Percentiles rank a stretch among this genome's conserved stretches.
Evolutionary conservation across 2,329 filamentous ascomycete genomes (phyloP).

Genomic region (Lojkania enalia): DNA sequence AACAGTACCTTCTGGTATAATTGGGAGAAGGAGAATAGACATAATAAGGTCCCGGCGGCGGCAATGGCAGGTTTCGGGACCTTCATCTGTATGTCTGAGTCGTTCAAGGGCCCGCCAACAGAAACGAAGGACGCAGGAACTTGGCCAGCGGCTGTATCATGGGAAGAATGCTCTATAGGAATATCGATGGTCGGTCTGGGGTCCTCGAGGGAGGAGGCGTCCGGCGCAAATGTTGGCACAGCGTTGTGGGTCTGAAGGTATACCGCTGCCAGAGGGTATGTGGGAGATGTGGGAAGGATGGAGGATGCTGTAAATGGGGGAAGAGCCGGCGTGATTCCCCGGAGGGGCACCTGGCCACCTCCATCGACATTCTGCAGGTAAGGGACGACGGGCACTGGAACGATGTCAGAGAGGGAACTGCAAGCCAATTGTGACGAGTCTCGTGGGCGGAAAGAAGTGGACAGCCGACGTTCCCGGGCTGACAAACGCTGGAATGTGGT

Average conservation of each 20-base stretch:
- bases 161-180: constrained; percentile 27
- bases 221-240: constrained; percentile 29
- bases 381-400: constrained; percentile 41
- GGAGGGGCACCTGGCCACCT: constrained; percentile 41
- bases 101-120: constrained; percentile 16
- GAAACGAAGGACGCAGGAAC: constrained; percentile 15
- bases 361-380: constrained; percentile 41
- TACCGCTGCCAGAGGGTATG: constrained; percentile 28
- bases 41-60: constrained; percentile 40
- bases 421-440: constrained; percentile 16
- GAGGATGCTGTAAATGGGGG: constrained; percentile 28
- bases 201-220: constrained; percentile 26
- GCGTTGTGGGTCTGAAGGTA: constrained; percentile 19
- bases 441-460: constrained; percentile 5
- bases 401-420: constrained; percentile 26
- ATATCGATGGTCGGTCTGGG: constrained; percentile 34
- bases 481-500: constrained; percentile 25
- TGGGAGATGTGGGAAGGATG: constrained; percentile 26
- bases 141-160: constrained; percentile 24
- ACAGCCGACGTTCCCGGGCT: constrained; percentile 34
- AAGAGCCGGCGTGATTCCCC: constrained; percentile 24
- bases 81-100: constrained; percentile 39
- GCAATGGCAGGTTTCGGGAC: constrained; percentile 39
- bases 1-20: constrained; percentile 42
- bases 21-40: constrained; percentile 42